Evolutionary conservation across 129 eudicot genomes (phyloP).

Genomic region (Flaveria bidentis): DNA sequence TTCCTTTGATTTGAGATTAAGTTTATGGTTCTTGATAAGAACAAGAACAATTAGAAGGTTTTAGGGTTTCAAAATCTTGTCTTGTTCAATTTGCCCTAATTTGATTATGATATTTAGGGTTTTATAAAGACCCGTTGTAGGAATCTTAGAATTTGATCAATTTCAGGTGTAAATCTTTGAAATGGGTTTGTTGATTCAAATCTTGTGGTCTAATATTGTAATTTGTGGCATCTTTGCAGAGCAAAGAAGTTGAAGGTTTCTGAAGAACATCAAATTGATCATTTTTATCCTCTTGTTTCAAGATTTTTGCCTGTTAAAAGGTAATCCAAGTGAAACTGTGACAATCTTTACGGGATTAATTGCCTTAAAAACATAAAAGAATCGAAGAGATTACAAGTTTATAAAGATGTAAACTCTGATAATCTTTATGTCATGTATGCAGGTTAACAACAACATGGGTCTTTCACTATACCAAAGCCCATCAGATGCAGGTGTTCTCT

Average conservation of each 20-base stretch:
- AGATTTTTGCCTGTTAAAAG: background rate
- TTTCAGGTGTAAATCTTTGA: background rate
- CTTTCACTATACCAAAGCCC: conserved; percentile 69
- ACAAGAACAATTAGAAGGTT: background rate
- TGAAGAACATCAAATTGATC: background rate
- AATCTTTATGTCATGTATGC: conserved; percentile 6
- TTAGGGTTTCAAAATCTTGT: background rate
- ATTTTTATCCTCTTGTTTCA: background rate
- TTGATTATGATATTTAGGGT: background rate
- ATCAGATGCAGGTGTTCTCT: conserved; percentile 73
- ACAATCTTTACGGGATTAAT: background rate
- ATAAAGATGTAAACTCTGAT: conserved; percentile 3
- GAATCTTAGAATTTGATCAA: conserved; percentile 14
- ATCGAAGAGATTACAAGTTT: background rate
- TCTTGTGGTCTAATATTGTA: conserved; percentile 20
- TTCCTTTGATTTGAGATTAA: background rate
- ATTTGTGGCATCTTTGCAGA: conserved; percentile 3
- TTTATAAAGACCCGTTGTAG: background rate
- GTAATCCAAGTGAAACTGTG: background rate
- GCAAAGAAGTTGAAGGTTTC: background rate
- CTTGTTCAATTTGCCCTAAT: background rate
- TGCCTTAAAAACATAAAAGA: background rate
- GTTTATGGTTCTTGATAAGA: background rate
- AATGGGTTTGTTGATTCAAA: conserved; percentile 8
- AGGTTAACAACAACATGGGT: conserved; percentile 69